These are phyloP conservation scores for Alternaria burnsii DNA, from an alignment of 2,329 filamentous ascomycete genomes.

Conservation along the genomic window DNA sequence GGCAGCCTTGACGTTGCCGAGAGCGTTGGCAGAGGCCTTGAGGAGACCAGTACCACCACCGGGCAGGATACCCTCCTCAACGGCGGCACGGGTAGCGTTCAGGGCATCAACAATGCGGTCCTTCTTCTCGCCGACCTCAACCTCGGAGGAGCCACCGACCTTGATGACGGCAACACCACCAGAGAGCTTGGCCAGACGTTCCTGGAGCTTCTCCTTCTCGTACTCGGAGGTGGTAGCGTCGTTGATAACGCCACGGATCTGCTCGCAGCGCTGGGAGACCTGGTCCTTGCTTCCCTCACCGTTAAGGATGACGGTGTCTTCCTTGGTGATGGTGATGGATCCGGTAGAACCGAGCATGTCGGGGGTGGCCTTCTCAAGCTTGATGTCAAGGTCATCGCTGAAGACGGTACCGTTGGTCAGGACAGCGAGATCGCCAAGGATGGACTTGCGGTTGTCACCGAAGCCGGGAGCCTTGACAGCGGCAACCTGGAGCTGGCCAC, in stretches of 20 bases:
- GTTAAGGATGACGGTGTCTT: conserved; percentile 98
- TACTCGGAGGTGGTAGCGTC: conserved; percentile 97
- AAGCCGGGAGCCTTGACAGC: conserved; percentile 99
- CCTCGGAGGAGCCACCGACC: conserved; percentile 96
- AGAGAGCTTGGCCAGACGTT: conserved; percentile 98
- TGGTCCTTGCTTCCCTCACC: conserved; percentile 94
- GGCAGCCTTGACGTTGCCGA: conserved; percentile 80
- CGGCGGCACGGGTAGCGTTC: conserved; percentile 96
- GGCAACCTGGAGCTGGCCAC: conserved; percentile 97
- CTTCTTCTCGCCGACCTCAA: conserved; percentile 99
- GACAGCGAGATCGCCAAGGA: conserved; percentile 94
- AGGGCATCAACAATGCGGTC: conserved; percentile 98
- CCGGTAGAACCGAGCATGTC: conserved; percentile 97
- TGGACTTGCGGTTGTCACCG: conserved; percentile 99
- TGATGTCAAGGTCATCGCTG: conserved; percentile 97
- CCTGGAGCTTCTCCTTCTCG: conserved; percentile 99
- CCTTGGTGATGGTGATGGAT: conserved; percentile 99
- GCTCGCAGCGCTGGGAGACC: conserved; percentile 95
- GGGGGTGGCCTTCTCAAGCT: conserved; percentile 96
- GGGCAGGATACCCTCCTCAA: conserved; percentile 98
- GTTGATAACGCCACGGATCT: conserved; percentile 96
- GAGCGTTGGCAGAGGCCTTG: conserved; percentile 92
- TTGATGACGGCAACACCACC: conserved; percentile 99
- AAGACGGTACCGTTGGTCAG: conserved; percentile 98
- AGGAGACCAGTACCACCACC: conserved; percentile 98